phyloP scores from a whole-genome alignment of 768 basidiomycete genomes.

The Tulasnella sp. region DNA sequence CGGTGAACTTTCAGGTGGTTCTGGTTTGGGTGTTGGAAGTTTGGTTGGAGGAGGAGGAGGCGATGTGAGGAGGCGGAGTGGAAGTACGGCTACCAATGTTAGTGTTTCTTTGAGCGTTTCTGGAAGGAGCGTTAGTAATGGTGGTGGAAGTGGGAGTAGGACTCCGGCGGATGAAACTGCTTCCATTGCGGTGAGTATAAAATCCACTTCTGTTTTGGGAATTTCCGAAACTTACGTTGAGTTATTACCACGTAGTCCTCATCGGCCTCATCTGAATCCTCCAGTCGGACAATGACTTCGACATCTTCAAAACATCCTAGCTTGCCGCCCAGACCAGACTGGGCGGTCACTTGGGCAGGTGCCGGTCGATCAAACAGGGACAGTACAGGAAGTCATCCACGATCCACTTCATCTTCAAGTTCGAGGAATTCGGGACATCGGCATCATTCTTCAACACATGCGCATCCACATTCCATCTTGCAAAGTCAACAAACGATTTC shows the following conservation, averaged over 20 bases:
- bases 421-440: constrained; percentile 6
- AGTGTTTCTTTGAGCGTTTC: constrained; percentile 12
- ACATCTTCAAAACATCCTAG: constrained; percentile 58
- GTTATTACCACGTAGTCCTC: constrained; percentile 12
- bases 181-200: constrained; percentile 59
- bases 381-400: background rate
- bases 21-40: constrained; percentile 41
- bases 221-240: constrained; percentile 17
- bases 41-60: constrained; percentile 24
- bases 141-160: constrained; percentile 33
- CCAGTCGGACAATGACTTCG: constrained; percentile 62
- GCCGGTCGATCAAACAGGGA: constrained; percentile 6
- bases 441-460: constrained; percentile 8
- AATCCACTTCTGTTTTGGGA: constrained; percentile 16
- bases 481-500: too few relatives aligned
- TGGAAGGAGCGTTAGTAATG: constrained; percentile 14
- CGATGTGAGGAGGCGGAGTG: constrained; percentile 8
- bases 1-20: constrained; percentile 44
- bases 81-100: too few relatives aligned
- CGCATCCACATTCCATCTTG: background rate
- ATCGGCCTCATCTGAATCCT: constrained; percentile 49
- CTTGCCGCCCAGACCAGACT: constrained; percentile 71
- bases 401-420: constrained; percentile 12
- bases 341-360: constrained; percentile 43
- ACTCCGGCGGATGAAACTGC: constrained; percentile 63